A percentile compares a stretch with the other conserved stretches of the same genome.
These are phyloP conservation scores for Neltuma alba DNA, from an alignment of 306 rosid genomes.

Conservation along the genomic window DNA sequence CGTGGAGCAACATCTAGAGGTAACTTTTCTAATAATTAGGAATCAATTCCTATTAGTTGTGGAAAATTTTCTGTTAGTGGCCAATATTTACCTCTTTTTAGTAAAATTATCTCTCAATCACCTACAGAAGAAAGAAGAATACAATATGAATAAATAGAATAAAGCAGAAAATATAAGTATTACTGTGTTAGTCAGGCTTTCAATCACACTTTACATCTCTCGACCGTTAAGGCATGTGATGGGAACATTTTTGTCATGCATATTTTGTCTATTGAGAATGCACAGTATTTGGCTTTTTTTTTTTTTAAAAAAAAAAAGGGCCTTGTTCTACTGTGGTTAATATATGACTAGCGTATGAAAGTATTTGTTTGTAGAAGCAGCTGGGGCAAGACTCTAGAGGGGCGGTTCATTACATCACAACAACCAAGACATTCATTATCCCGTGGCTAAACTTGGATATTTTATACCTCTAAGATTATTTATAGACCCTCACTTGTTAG, in stretches of 20 bases:
- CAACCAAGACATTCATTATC: constrained; percentile 1
- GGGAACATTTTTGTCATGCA: not conserved
- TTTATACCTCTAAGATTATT: not conserved
- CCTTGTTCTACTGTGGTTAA: not conserved
- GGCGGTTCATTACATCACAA: not conserved
- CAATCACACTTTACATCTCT: not conserved
- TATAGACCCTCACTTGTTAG: not conserved
- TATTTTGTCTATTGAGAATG: not conserved
- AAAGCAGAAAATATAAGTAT: not conserved
- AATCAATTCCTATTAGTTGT: not conserved
- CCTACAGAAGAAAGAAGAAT: not conserved
- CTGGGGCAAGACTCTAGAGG: not conserved
- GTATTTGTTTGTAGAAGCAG: constrained; percentile 2
- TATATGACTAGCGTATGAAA: not conserved
- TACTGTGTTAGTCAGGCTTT: not conserved
- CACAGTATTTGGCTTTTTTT: not conserved
- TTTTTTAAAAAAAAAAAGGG: not conserved
- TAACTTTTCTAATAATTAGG: constrained; percentile 37
- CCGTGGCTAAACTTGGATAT: not conserved
- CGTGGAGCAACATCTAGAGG: constrained; percentile 83
- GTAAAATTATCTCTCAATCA: not conserved
- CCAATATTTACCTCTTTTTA: not conserved
- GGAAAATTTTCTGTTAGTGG: constrained; percentile 1
- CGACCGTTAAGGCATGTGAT: not conserved
- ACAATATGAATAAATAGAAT: not conserved